phyloP scores from a whole-genome alignment of 768 basidiomycete genomes.

The Podaxis rugospora region DNA sequence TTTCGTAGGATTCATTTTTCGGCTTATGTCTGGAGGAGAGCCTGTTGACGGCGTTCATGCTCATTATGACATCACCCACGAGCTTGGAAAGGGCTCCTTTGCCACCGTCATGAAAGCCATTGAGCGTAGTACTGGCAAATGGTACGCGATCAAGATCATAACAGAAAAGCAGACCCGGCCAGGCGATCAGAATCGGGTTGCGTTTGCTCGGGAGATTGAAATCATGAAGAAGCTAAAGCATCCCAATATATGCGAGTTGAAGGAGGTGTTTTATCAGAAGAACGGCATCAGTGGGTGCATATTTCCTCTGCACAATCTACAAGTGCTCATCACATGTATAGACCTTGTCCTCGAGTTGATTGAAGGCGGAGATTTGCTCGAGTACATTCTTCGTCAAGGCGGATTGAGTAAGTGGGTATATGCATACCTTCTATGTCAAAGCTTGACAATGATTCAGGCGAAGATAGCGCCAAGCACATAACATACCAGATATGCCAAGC shows the following conservation, averaged over 20 bases:
- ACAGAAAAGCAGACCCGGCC: slow-evolving; percentile 36
- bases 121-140: slow-evolving; percentile 61
- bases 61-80: slow-evolving; percentile 59
- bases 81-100: slow-evolving; percentile 89
- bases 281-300: slow-evolving; percentile 49
- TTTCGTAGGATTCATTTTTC: slow-evolving; percentile 63
- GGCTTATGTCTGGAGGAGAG: slow-evolving; percentile 50
- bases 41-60: slow-evolving; percentile 54
- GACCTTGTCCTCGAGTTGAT: slow-evolving; percentile 83
- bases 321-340: slow-evolving; percentile 23
- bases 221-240: slow-evolving; percentile 78
- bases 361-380: slow-evolving; percentile 85
- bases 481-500: slow-evolving; percentile 84
- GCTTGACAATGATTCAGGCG: slow-evolving; percentile 29
- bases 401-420: slow-evolving; percentile 51
- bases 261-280: slow-evolving; percentile 70
- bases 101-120: slow-evolving; percentile 87
- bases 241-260: slow-evolving; percentile 75
- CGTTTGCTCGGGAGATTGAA: slow-evolving; percentile 68
- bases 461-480: slow-evolving; percentile 59
- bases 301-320: slow-evolving; percentile 14
- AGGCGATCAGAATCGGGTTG: slow-evolving; percentile 24
- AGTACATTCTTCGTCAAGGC: slow-evolving; percentile 59
- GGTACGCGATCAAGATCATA: slow-evolving; percentile 90
- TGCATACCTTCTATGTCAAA: background rate